Conservation (phyloP, 345 rosid species). For the Eucalyptus regnans region DNA sequence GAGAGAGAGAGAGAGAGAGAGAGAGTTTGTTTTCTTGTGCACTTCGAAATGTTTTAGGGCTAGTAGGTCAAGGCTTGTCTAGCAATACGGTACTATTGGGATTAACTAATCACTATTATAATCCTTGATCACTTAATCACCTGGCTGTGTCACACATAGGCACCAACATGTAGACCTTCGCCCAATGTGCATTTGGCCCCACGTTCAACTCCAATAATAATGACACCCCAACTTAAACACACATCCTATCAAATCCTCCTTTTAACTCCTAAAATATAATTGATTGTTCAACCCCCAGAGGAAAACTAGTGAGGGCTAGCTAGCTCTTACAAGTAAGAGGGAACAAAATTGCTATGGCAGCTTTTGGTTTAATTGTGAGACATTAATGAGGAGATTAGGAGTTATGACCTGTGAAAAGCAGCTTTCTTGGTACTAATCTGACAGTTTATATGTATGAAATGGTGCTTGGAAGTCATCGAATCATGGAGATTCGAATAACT, state of each 20-base stretch:
- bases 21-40: background rate
- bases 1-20: background rate
- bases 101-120: conserved; percentile 16
- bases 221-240: conserved; percentile 23
- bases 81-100: conserved; percentile 16
- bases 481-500: background rate
- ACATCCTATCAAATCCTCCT: background rate
- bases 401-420: background rate
- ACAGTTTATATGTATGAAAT: background rate
- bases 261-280: background rate
- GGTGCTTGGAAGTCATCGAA: background rate
- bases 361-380: background rate
- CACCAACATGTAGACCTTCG: conserved; percentile 56
- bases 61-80: conserved; percentile 32
- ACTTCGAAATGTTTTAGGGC: conserved; percentile 6
- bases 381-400: background rate
- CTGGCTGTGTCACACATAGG: conserved; percentile 28
- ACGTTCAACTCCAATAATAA: conserved; percentile 16
- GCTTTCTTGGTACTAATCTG: background rate
- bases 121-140: conserved; percentile 16
- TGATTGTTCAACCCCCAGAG: background rate
- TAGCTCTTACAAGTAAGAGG: background rate
- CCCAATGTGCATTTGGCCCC: conserved; percentile 21
- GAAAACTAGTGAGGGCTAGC: background rate
- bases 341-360: background rate